Percentiles rank a stretch among this genome's conserved stretches.
phyloP scores from a whole-genome alignment of 106 monocot species.

The Dendrobium officinale region DNA sequence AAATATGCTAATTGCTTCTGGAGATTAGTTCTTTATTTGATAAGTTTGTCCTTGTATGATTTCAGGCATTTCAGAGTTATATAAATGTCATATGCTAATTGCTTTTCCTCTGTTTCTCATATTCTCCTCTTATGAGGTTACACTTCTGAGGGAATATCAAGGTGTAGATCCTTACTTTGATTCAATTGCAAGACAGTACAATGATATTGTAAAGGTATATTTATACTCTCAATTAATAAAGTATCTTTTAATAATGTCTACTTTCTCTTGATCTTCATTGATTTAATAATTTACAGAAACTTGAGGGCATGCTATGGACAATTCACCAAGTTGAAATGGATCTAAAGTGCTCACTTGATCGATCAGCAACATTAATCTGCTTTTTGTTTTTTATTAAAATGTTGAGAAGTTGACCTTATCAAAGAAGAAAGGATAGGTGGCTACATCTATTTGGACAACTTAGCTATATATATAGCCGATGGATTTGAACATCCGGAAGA shows the following conservation, averaged over 20 bases:
- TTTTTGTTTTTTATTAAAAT: background rate
- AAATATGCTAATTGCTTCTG: too few species aligned
- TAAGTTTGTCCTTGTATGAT: background rate
- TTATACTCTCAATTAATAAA: background rate
- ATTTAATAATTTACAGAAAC: constrained; percentile 40
- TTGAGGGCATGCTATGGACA: constrained; percentile 93
- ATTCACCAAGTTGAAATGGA: constrained; percentile 96
- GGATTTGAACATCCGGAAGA: too few species aligned
- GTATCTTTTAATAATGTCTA: background rate
- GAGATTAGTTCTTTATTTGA: background rate
- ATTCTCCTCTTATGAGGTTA: constrained; percentile 37
- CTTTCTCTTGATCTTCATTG: background rate
- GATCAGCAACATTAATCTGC: constrained; percentile 2
- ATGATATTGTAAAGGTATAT: constrained; percentile 79
- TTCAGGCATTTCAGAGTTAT: background rate
- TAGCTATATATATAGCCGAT: too few species aligned
- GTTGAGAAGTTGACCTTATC: too few species aligned
- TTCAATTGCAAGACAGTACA: constrained; percentile 87
- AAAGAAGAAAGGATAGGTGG: too few species aligned
- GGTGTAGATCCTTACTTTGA: constrained; percentile 99
- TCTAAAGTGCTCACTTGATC: constrained; percentile 54
- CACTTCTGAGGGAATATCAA: constrained; percentile 93
- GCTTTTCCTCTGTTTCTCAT: too few species aligned
- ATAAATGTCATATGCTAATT: too few species aligned
- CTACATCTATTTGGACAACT: too few species aligned